These are phyloP conservation scores for Aspergillus fructus DNA, from an alignment of 2,329 filamentous ascomycete species.

Conservation along the genomic window DNA sequence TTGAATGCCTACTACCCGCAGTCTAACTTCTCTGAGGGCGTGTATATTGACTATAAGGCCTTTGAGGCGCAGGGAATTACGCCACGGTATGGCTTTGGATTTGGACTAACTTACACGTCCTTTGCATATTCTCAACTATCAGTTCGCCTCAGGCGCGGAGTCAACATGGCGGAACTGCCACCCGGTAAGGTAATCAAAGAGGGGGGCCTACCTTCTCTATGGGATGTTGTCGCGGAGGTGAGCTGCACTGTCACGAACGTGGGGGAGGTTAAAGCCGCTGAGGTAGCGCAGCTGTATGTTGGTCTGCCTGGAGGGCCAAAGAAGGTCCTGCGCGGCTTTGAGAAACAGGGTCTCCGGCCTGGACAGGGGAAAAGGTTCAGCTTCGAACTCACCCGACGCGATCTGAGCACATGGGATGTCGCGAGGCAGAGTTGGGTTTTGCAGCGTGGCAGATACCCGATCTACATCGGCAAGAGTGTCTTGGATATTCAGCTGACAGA, in stretches of 20 bases:
- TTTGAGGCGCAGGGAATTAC: no score
- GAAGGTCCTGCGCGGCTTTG: neutral
- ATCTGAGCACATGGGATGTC: neutral
- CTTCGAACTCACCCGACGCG: neutral
- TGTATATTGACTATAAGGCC: no score
- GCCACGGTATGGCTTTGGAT: no score
- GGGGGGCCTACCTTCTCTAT: neutral
- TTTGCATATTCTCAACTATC: no score
- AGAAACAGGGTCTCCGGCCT: neutral
- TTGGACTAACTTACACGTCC: no score
- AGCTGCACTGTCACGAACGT: constrained; percentile 14
- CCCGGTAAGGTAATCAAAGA: no score
- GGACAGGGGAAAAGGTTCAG: neutral
- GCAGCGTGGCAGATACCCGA: neutral
- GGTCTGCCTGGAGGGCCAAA: constrained; percentile 24
- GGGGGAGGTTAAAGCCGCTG: constrained; percentile 49
- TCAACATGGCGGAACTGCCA: no score
- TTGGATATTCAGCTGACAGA: neutral
- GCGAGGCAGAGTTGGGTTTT: neutral
- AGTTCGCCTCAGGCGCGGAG: no score
- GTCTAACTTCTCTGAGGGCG: no score
- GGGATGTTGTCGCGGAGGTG: neutral
- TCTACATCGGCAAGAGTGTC: neutral
- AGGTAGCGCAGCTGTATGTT: constrained; percentile 60
- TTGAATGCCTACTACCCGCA: no score